phyloP scores from a whole-genome alignment of 352 stramenopile species.

The Phytophthora sojae region DNA sequence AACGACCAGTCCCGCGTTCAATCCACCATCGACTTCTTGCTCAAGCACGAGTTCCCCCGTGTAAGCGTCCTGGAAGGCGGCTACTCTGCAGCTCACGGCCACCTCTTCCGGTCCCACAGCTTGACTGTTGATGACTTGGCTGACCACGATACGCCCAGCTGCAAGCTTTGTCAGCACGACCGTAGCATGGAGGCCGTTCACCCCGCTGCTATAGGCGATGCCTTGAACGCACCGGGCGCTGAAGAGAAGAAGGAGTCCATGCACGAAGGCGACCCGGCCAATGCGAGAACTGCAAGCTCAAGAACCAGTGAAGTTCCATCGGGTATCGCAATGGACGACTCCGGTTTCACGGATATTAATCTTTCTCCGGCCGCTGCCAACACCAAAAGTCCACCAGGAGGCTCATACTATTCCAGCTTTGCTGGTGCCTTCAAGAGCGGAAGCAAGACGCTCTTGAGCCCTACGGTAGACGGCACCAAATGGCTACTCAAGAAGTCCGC shows the following conservation, averaged over 20 bases:
- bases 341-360: conserved; percentile 35
- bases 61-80: conserved; percentile 82
- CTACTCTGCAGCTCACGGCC: conserved; percentile 65
- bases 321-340: conserved; percentile 13
- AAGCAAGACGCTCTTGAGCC: conserved; percentile 74
- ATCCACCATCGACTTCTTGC: conserved; percentile 73
- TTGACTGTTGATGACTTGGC: conserved; percentile 75
- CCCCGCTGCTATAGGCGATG: not conserved
- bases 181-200: conserved; percentile 29
- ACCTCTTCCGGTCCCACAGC: conserved; percentile 56
- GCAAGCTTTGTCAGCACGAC: conserved; percentile 71
- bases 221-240: not conserved
- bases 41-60: conserved; percentile 75
- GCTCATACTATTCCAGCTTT: conserved; percentile 79
- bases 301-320: conserved; percentile 19
- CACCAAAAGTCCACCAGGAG: conserved; percentile 21
- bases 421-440: conserved; percentile 70
- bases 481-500: conserved; percentile 81
- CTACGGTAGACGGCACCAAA: conserved; percentile 68
- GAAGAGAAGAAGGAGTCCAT: conserved; percentile 26
- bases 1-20: conserved; percentile 76
- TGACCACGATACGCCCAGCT: conserved; percentile 74
- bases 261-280: conserved; percentile 16
- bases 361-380: conserved; percentile 24
- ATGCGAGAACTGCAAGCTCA: conserved; percentile 20